Percentiles rank a stretch among this genome's conserved stretches.
Evolutionary conservation across 1,284 basidiomycete genomes (phyloP).

Genomic region (Afroboletus lepidellus): DNA sequence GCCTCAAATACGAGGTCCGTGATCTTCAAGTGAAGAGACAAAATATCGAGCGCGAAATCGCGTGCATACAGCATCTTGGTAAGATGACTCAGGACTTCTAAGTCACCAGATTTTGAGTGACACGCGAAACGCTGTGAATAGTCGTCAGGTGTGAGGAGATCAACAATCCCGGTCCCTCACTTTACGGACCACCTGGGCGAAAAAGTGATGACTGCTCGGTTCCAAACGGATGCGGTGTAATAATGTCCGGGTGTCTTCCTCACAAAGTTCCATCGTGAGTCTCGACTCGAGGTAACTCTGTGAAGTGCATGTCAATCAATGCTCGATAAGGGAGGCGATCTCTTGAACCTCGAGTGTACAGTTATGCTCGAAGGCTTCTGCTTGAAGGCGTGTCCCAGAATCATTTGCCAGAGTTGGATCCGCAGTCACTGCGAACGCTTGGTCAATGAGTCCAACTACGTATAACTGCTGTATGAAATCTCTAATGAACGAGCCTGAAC

Average conservation of each 20-base stretch:
- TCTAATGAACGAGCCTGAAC: constrained; percentile 49
- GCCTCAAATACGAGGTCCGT: constrained; percentile 59
- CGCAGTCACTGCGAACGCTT: constrained; percentile 46
- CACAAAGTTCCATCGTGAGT: constrained; percentile 51
- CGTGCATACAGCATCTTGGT: constrained; percentile 62
- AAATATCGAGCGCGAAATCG: constrained; percentile 59
- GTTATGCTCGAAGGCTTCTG: constrained; percentile 58
- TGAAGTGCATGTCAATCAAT: not conserved
- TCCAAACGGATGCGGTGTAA: constrained; percentile 62
- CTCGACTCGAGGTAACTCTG: constrained; percentile 63
- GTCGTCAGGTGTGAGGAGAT: not conserved
- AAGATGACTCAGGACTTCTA: constrained; percentile 64
- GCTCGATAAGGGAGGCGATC: not conserved
- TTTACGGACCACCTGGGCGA: constrained; percentile 57
- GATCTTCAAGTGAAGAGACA: constrained; percentile 68
- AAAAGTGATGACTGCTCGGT: constrained; percentile 54
- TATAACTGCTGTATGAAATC: constrained; percentile 61
- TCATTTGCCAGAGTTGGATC: constrained; percentile 53
- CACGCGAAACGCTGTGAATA: constrained; percentile 51
- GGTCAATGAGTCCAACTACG: constrained; percentile 54
- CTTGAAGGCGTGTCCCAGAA: constrained; percentile 45
- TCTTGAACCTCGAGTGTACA: constrained; percentile 53
- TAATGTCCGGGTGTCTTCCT: constrained; percentile 50
- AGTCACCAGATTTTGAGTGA: constrained; percentile 50
- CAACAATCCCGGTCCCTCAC: constrained; percentile 35